These are phyloP conservation scores for Colletotrichum sp. DNA, from an alignment of 2,329 filamentous ascomycete species.

Conservation along the genomic window DNA sequence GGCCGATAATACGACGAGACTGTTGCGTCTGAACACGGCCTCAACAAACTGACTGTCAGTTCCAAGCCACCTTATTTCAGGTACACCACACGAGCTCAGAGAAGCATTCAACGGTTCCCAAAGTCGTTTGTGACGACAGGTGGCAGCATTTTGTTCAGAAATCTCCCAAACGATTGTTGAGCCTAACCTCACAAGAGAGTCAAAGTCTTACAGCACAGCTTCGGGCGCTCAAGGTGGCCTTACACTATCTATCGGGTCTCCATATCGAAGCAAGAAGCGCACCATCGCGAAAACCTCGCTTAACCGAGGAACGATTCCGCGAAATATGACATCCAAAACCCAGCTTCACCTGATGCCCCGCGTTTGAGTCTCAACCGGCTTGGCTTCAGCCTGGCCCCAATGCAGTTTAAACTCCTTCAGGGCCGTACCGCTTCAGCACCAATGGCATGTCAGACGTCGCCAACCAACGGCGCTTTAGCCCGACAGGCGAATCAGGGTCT, in stretches of 20 bases:
- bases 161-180: not conserved
- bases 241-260: fast-evolving
- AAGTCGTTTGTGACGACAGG: not conserved
- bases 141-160: not conserved
- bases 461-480: not conserved
- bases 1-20: not conserved
- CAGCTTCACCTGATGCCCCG: not conserved
- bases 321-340: not conserved
- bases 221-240: fast-evolving
- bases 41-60: not conserved
- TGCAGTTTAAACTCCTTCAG: not conserved
- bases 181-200: not conserved
- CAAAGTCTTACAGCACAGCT: not conserved
- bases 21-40: not conserved
- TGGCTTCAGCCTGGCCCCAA: not conserved
- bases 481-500: not conserved
- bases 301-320: not conserved
- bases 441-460: not conserved
- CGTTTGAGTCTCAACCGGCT: not conserved
- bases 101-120: not conserved
- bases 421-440: not conserved
- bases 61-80: not conserved
- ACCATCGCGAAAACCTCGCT: not conserved
- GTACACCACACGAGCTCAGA: not conserved
- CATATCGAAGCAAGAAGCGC: not conserved